Percentiles rank a stretch among this genome's conserved stretches.
Evolutionary conservation across 495 filamentous ascomycete genomes (phyloP).

Genomic region (Lasiosphaeriaceae sp.): DNA sequence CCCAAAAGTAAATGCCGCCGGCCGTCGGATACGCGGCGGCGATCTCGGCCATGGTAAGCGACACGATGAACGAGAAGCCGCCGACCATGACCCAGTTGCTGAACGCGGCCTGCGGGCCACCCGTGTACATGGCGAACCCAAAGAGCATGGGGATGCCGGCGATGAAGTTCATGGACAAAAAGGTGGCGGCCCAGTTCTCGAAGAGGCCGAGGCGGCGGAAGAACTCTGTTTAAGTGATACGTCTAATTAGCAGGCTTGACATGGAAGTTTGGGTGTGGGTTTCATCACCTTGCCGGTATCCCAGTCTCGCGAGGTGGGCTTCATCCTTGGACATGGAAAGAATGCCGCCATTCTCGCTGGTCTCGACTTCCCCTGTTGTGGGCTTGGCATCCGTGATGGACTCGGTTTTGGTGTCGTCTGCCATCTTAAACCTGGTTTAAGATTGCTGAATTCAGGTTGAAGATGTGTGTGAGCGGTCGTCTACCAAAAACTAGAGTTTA

Average conservation of each 20-base stretch:
- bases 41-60: slow-evolving; percentile 25
- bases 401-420: no score
- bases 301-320: background rate
- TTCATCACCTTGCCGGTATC: background rate
- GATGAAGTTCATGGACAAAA: slow-evolving; percentile 26
- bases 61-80: slow-evolving; percentile 22
- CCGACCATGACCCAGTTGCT: slow-evolving; percentile 27
- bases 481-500: no score
- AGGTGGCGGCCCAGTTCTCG: slow-evolving; percentile 25
- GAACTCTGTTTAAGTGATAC: slow-evolving; percentile 25
- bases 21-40: slow-evolving; percentile 27
- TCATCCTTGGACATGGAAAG: background rate
- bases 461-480: no score
- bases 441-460: no score
- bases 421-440: no score
- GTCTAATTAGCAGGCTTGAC: no score
- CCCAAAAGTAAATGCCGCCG: slow-evolving; percentile 34
- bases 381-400: no score
- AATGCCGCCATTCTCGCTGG: no score
- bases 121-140: slow-evolving; percentile 26
- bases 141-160: slow-evolving; percentile 26
- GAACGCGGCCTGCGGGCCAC: slow-evolving; percentile 24
- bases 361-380: no score
- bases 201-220: slow-evolving; percentile 25
- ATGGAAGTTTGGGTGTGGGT: no score